Conservation (phyloP, 148 eudicot genomes). For the Rheum nobile region DNA sequence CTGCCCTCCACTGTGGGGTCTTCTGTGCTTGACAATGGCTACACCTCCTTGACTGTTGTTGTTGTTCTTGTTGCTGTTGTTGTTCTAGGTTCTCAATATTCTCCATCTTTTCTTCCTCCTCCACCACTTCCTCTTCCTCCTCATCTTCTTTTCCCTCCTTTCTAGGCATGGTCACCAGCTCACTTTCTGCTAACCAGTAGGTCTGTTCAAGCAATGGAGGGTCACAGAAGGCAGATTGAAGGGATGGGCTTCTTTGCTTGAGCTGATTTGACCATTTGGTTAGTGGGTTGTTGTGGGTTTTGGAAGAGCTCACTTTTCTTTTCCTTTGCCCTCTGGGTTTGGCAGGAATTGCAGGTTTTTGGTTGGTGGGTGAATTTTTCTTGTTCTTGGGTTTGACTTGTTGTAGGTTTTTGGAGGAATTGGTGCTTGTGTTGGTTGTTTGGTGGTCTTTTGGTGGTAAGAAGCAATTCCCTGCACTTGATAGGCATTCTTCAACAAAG, state of each 20-base stretch:
- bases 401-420: neutral
- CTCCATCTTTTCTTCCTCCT: neutral
- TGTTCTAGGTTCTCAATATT: too few species aligned
- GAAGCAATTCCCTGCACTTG: constrained; percentile 20
- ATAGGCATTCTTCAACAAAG: constrained; percentile 33
- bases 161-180: constrained; percentile 22
- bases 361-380: neutral
- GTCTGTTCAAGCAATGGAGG: constrained; percentile 34
- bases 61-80: too few species aligned
- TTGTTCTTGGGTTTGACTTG: neutral
- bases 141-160: constrained; percentile 5
- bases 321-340: constrained; percentile 25
- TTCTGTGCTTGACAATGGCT: constrained; percentile 33
- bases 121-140: constrained; percentile 4
- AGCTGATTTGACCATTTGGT: constrained; percentile 7
- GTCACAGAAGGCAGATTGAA: constrained; percentile 10
- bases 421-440: neutral
- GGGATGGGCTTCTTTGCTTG: neutral
- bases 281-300: constrained; percentile 15
- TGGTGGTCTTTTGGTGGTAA: constrained; percentile 13
- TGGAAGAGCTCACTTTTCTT: neutral
- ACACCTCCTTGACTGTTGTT: constrained; percentile 26
- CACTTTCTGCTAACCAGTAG: constrained; percentile 38
- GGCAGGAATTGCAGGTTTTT: constrained; percentile 6
- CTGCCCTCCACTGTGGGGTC: constrained; percentile 52